Evolutionary conservation across 768 basidiomycete genomes (phyloP), one percentile per base, ranked within the genome.

Genomic region (Suillus tomentosus): DNA sequence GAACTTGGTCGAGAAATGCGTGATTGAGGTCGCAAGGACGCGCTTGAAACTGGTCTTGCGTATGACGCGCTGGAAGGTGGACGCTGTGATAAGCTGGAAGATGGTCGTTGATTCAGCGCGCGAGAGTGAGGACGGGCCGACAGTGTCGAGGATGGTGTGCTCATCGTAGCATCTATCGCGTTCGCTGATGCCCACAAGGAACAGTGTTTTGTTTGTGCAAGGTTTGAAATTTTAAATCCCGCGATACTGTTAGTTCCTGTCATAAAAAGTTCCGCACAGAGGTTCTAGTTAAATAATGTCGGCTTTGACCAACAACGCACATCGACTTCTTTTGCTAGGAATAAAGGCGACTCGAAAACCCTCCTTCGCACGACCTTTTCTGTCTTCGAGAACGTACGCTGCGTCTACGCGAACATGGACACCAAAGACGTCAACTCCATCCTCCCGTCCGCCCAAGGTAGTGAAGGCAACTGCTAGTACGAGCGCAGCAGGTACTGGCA

Each of bases 31-130:
- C 65, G 75, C 63, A 68, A 68, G 22, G 66, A 81, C 69, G 70
- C 80, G 71, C 73, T 83, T 72, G 72, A 86, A 73, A 71, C 75
- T 61, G 76, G 86, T 5, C 79, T 68, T 11, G 79, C 69, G 75
- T 78, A 77, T 9, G 83, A 83, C 27, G 82, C 70, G 60, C 86
- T 85, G 1, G 85, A 85, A 24, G 74, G 69, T 9, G 84, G 80
- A 59, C 82, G 64, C 15, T 78, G 72, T 1, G 81, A 79, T 64
- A 70, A 76, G 73, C 72, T 83, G 27, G 78, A 76, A 64, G 68
- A 75, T 65, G 76, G 73, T 55, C 74, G 71, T 65, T 71, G 70
- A 13, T 72, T 66, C 17, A 70, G 58, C 24, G 67, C 68, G 31
- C 66, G 64, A 15, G 73, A 71, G 14, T 73, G 72, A 10, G 74